Percentiles rank a stretch among this genome's conserved stretches.
Evolutionary conservation across 1,284 basidiomycete species (phyloP).

Genomic region (Hemileia vastatrix): DNA sequence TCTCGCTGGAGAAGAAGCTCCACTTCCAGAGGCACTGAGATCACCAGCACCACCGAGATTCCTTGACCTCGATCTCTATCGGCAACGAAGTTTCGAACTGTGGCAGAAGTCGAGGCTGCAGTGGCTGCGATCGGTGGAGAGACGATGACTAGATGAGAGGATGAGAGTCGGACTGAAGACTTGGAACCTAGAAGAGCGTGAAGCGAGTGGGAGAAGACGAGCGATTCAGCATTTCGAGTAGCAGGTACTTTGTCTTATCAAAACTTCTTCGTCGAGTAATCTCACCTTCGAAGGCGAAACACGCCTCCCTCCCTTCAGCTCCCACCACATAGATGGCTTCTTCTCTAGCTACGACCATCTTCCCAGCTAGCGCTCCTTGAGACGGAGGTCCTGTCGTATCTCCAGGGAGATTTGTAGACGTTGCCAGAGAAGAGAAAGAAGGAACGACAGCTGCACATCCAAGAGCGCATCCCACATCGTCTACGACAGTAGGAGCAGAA

Average conservation of each 20-base stretch:
- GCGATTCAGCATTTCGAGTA: not conserved
- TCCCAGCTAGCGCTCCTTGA: too few relatives aligned
- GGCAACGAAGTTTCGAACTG: too few relatives aligned
- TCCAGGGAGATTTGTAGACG: conserved; percentile 49
- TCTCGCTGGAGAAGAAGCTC: not conserved
- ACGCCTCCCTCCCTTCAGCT: conserved; percentile 69
- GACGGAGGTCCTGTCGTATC: too few relatives aligned
- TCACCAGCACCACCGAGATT: not conserved
- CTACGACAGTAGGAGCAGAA: conserved; percentile 58
- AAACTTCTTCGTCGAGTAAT: not conserved
- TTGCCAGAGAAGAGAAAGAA: not conserved
- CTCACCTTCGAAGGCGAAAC: conserved; percentile 83
- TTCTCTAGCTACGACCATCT: conserved; percentile 68
- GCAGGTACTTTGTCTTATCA: not conserved
- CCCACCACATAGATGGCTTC: conserved; percentile 86
- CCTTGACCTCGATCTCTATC: not conserved
- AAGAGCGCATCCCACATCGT: conserved; percentile 73
- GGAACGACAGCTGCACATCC: too few relatives aligned
- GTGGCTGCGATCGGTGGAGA: conserved; percentile 66
- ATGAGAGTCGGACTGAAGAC: conserved; percentile 47
- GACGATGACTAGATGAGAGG: conserved; percentile 70
- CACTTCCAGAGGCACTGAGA: not conserved
- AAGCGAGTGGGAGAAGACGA: too few relatives aligned
- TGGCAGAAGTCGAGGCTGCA: too few relatives aligned
- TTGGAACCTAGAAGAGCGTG: conserved; percentile 37